phyloP scores from a whole-genome alignment of 768 basidiomycete genomes.

The Coprinellus micaceus region DNA sequence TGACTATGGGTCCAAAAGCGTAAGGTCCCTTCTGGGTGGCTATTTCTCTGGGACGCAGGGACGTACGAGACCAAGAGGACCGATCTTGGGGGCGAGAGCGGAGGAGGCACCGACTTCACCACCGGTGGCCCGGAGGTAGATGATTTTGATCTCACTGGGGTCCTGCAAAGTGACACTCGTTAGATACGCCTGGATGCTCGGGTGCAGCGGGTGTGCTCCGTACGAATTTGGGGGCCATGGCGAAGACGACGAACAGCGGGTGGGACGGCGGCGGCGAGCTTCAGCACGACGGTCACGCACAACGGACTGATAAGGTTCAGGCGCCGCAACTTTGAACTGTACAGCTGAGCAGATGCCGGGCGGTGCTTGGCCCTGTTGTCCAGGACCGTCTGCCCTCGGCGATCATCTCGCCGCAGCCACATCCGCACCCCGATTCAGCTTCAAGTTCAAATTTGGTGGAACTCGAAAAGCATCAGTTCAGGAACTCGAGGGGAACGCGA shows the following conservation, averaged over 20 bases:
- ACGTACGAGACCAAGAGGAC: conserved; percentile 97
- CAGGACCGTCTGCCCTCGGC: conserved; percentile 22
- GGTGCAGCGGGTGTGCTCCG: background rate
- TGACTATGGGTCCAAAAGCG: conserved; percentile 51
- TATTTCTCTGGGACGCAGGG: background rate
- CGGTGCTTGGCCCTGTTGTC: conserved; percentile 36
- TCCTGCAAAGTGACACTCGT: conserved; percentile 52
- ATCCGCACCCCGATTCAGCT: too few relatives aligned
- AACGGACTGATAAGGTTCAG: conserved; percentile 45
- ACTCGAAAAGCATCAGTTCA: too few relatives aligned
- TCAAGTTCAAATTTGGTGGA: too few relatives aligned
- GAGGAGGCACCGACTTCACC: conserved; percentile 99
- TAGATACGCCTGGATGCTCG: background rate
- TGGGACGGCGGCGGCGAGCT: conserved; percentile 9
- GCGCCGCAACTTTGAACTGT: conserved; percentile 49
- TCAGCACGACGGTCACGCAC: conserved; percentile 9
- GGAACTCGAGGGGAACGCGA: too few relatives aligned
- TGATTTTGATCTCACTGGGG: conserved; percentile 97
- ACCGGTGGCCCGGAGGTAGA: conserved; percentile 96
- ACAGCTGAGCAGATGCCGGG: conserved; percentile 33
- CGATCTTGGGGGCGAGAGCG: conserved; percentile 98
- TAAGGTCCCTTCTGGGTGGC: conserved; percentile 6
- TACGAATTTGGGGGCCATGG: conserved; percentile 61
- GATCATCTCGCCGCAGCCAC: too few relatives aligned
- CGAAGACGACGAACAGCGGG: conserved; percentile 16